Base-by-base conservation (phyloP, 2,329 filamentous ascomycete species). In the Raffaelea deltoideospora region DNA sequence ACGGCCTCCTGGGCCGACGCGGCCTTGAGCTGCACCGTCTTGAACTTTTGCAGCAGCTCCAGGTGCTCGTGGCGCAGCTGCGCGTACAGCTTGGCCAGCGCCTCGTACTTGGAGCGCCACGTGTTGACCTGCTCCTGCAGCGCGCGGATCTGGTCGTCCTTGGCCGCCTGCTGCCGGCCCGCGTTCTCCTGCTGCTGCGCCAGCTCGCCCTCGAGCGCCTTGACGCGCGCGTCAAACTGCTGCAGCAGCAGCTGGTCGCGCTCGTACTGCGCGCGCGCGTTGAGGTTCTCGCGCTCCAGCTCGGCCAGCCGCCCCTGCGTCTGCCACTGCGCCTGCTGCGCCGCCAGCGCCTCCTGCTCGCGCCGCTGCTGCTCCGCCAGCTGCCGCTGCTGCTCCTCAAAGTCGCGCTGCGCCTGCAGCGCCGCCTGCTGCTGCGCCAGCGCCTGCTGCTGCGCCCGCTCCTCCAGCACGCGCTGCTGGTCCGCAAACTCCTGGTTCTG, bases 91-190 rank as follows among this genome's bases (percentile, higher is more conserved):
- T 96, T 98, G 19, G 90, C 90, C 34, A 98, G 64, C 1, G 88
- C 83, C 56, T 98, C 90, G 52, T 98, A 98, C 58, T 98, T 98
- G 36, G 82, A 80, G 40, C 90, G 73, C 90, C 90, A 98, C 0
- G 87, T 95, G 57, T 95, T 95, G 45, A 96, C 81, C 59, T 96
- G 90, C 60, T 96, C 90, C 52, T 96, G 90, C 17, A 98, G 65
- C 2, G 90, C 79, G 19, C 79, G 70, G 48, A 98, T 87, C 57
- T 96, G 88, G 48, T 96, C 90, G 50, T 98, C 90, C 54, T 87
- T 92, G 53, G 87, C 95, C 26, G 69, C 63, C 36, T 82, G 76
- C 53, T 96, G 90, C 56, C 94, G 79, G 30, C 80, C 78, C 48
- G 83, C 79, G 54, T 86, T 95, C 47, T 68, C 72, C 48, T 85